A percentile compares a stretch with the other conserved stretches of the same genome.
These are phyloP conservation scores for Bruguiera hainesii DNA, from an alignment of 441 rosid species.

Conservation along the genomic window DNA sequence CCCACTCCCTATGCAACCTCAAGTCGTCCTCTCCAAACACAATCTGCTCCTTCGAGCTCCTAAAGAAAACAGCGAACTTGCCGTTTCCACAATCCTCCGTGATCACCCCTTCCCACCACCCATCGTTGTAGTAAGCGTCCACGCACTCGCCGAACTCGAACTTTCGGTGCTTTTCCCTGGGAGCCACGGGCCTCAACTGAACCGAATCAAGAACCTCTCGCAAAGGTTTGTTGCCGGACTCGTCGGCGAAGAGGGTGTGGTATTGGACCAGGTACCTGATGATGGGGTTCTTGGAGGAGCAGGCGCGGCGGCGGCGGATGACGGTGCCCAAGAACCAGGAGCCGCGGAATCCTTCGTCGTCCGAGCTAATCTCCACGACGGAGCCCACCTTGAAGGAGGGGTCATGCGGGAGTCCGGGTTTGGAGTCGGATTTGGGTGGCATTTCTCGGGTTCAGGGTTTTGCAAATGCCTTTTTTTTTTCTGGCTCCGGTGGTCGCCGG, in stretches of 20 bases:
- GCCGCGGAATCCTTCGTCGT: constrained; percentile 67
- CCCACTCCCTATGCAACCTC: constrained; percentile 77
- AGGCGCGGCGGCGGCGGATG: constrained; percentile 27
- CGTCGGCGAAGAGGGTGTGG: constrained; percentile 45
- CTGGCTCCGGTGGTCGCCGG: too few relatives aligned
- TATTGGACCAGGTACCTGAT: constrained; percentile 47
- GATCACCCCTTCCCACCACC: constrained; percentile 91
- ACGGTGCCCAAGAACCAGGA: constrained; percentile 63
- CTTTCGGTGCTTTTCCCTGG: constrained; percentile 43
- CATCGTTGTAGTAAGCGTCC: constrained; percentile 63
- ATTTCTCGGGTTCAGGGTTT: constrained; percentile 15
- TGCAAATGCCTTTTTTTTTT: too few relatives aligned
- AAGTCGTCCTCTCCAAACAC: constrained; percentile 40
- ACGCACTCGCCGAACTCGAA: constrained; percentile 55
- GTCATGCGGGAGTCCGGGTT: constrained; percentile 9
- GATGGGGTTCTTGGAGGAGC: constrained; percentile 23
- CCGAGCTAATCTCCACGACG: constrained; percentile 58
- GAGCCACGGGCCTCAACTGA: constrained; percentile 63
- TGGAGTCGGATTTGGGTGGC: constrained; percentile 31
- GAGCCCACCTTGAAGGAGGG: constrained; percentile 41
- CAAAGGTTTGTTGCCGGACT: constrained; percentile 39
- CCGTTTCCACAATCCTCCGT: constrained; percentile 51
- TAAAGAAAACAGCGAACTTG: constrained; percentile 56
- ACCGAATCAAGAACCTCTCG: constrained; percentile 36
- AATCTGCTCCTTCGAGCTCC: constrained; percentile 51